Evolutionary conservation across 805 yeast species (phyloP).

Genomic region (Pichia ethanolica): DNA sequence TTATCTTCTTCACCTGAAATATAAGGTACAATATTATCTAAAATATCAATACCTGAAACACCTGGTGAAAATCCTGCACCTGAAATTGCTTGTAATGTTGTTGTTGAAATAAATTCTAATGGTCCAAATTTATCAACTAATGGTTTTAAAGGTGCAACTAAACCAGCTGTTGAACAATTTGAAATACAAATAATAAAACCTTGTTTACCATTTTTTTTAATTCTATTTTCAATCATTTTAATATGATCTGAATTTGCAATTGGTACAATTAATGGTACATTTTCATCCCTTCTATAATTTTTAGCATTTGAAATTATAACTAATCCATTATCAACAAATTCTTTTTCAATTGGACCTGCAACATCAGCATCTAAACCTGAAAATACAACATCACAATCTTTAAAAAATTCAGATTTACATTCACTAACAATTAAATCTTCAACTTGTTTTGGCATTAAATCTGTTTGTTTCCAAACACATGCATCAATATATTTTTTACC

Average conservation of each 20-base stretch:
- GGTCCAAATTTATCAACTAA: conserved; percentile 87
- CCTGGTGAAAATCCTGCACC: conserved; percentile 99
- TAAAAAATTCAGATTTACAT: conserved; percentile 70
- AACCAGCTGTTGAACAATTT: conserved; percentile 96
- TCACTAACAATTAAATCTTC: conserved; percentile 60
- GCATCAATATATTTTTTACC: conserved; percentile 84
- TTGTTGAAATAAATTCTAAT: conserved; percentile 73
- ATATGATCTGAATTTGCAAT: conserved; percentile 91
- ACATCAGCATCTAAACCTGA: conserved; percentile 90
- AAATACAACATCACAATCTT: conserved; percentile 88
- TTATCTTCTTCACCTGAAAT: conserved; percentile 97
- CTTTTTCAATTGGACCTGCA: conserved; percentile 90
- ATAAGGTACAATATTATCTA: conserved; percentile 92
- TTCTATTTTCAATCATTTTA: conserved; percentile 55
- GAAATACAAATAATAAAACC: conserved; percentile 94
- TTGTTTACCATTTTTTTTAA: conserved; percentile 50
- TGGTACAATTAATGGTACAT: conserved; percentile 92
- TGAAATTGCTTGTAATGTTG: conserved; percentile 94
- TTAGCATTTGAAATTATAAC: conserved; percentile 92
- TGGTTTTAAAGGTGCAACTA: conserved; percentile 96
- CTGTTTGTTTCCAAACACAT: conserved; percentile 90
- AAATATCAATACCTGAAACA: conserved; percentile 87
- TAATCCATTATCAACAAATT: conserved; percentile 71
- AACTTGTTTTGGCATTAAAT: conserved; percentile 64
- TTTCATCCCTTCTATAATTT: conserved; percentile 81